Base-by-base conservation (phyloP, 2,329 filamentous ascomycete species). In the Conoideocrella luteorostrata region DNA sequence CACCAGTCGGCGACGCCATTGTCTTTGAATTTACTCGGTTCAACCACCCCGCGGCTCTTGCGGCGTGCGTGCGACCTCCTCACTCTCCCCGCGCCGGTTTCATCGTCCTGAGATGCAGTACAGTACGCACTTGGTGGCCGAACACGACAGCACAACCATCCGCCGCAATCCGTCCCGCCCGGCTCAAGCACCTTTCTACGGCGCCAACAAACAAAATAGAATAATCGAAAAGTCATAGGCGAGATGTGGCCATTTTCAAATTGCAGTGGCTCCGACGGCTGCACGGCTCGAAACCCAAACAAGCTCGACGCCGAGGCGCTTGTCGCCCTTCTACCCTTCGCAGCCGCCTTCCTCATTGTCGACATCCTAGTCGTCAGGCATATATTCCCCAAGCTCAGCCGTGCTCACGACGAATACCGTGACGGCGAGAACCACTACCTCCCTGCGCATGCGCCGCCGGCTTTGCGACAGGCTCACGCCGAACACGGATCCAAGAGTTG, bases 311-410 rank as follows among this genome's bases (percentile, higher is more conserved):
- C 73, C 28, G 66, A 73, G 35, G 67, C 72, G 24, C 60, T 80
- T 29, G 52, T 82, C 39, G 73, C 86, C 46, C 78, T 87, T 20
- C 72, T 77, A 4, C 86, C 87, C 0, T 88, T 93, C 61, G 60
- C 86, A 46, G 61, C 80, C 46, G 86, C 86, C 29, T 91, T 91
- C 63, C 51, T 78, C 49, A 56, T 76, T 40, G 77, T 86, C 51
- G 77, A 75, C 39, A 55, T 77, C 28, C 64, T 86, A 43, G 82
- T 85, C 39, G 74, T 80, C 40, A 75, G 78, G 28, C 82, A 79
- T 54, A 66, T 94, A 15, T 89, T 87, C 55, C 87, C 88, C 4
- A 67, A 78, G n/a, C 74, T 94, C 7, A 80, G 84, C 32, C 72
- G 73, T 47, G 56, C 74, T 11, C 67, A 75, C 48, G 62, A 71